Conservation (phyloP, 2,329 filamentous ascomycete genomes). For the Clarireedia homoeocarpa region DNA sequence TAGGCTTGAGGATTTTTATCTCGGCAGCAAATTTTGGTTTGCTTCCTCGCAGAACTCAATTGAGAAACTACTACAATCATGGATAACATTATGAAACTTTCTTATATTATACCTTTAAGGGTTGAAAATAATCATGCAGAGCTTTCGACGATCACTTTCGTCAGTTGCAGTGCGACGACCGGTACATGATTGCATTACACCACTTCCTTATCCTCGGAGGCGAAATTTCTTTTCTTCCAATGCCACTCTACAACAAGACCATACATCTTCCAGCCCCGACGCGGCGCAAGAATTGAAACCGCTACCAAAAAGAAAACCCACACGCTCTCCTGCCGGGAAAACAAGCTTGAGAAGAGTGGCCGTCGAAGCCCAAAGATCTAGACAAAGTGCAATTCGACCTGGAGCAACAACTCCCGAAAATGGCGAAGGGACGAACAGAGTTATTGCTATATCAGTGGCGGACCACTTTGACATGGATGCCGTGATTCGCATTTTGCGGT, state of each 20-base stretch:
- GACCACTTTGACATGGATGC: slow-evolving; percentile 56
- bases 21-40: slow-evolving; percentile 5
- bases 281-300: not conserved
- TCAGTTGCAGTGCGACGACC: slow-evolving; percentile 12
- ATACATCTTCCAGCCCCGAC: not conserved
- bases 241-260: slow-evolving; percentile 39
- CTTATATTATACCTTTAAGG: not conserved
- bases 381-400: slow-evolving; percentile 30
- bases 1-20: slow-evolving; percentile 1
- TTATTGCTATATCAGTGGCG: slow-evolving; percentile 54
- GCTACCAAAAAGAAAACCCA: slow-evolving; percentile 35
- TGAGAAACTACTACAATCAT: not conserved
- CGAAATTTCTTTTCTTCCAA: slow-evolving; percentile 62
- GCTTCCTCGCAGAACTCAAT: not conserved
- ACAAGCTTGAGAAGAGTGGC: slow-evolving; percentile 78
- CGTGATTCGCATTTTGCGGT: slow-evolving; percentile 49
- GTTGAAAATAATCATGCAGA: slow-evolving; percentile 17
- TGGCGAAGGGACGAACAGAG: slow-evolving; percentile 33
- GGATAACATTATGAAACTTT: not conserved
- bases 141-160: slow-evolving; percentile 17
- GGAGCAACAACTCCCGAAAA: slow-evolving; percentile 19
- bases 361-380: slow-evolving; percentile 67
- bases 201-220: slow-evolving; percentile 38
- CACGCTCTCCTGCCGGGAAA: slow-evolving; percentile 49
- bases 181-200: slow-evolving; percentile 13